A percentile compares a stretch with the other conserved stretches of the same genome.
phyloP scores from a whole-genome alignment of 2,329 filamentous ascomycete genomes.

The Chaetomium globosum region DNA sequence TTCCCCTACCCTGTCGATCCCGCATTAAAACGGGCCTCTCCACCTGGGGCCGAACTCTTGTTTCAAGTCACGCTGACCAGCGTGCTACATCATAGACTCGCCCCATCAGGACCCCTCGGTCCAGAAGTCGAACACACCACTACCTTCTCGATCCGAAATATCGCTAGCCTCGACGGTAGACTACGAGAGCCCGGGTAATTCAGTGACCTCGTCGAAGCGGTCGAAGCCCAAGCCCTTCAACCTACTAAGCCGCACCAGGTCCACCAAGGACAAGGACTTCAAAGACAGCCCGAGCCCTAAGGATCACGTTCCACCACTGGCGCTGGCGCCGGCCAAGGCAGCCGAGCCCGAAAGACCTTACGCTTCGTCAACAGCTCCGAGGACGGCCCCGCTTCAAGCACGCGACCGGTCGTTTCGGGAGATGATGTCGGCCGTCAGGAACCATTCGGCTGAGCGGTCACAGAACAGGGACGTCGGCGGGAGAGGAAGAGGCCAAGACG shows the following conservation, averaged over 20 bases:
- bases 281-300: slow-evolving; percentile 45
- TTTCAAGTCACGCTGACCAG: slow-evolving; percentile 32
- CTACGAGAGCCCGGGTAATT: slow-evolving; percentile 45
- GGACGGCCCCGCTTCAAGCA: slow-evolving; percentile 63
- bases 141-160: slow-evolving; percentile 54
- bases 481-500: slow-evolving; percentile 52
- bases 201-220: slow-evolving; percentile 45
- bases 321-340: slow-evolving; percentile 37
- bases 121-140: slow-evolving; percentile 37
- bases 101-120: slow-evolving; percentile 35
- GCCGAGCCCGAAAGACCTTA: slow-evolving; percentile 46
- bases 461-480: slow-evolving; percentile 49
- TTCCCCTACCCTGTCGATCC: slow-evolving; percentile 14
- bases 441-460: slow-evolving; percentile 72
- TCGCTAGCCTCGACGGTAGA: slow-evolving; percentile 56
- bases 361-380: slow-evolving; percentile 51
- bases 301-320: slow-evolving; percentile 35
- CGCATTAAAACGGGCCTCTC: slow-evolving; percentile 4
- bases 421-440: slow-evolving; percentile 68
- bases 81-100: slow-evolving; percentile 37
- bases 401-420: slow-evolving; percentile 69
- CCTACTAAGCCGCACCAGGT: slow-evolving; percentile 55
- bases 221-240: slow-evolving; percentile 60
- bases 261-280: slow-evolving; percentile 54
- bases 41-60: slow-evolving; percentile 15